Evolutionary conservation across 202 grass and related monocot genomes (phyloP), one percentile per base, ranked within the genome.

Genomic region (Carex sylvatica): DNA sequence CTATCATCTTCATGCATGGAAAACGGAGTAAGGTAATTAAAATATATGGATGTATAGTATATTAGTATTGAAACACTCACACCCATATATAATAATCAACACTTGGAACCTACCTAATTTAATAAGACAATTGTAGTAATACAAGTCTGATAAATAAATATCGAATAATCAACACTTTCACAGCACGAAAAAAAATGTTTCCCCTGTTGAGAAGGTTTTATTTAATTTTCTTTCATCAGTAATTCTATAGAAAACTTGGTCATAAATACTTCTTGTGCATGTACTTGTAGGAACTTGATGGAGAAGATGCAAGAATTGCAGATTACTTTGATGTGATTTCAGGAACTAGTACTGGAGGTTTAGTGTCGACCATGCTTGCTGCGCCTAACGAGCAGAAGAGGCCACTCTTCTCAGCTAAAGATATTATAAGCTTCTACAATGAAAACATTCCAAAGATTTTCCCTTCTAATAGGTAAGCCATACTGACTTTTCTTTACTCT

Each of bases 281-380:
- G 51, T 59, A 59, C 28, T n/a, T 65, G 2, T 75, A 91, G 91
- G 62, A 84, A 68, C 24, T 90, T 1, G 80, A 93, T n/a, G 91
- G 86, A 3, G 42, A 66, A 4, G 84, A 70, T 1, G 81, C 52
- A 7, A 82, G 88, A 80, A 61, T 90, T 12, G 65, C 84, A 5
- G 91, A 90, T 66, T 90, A 90, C 83, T 93, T 90, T 56, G 91
- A 90, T 70, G 86, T 93, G 9, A 59, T 93, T 30, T 82, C 86
- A 15, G 88, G 88, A 76, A 93, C 84, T 6, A 93, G 91, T 68
- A 93, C 86, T 0, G 88, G 88, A n/a, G 91, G 88, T 15, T 83
- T 93, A 26, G 86, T 93, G 0, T 65, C 88, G 6, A 81, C 87
- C 12, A 93, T 93, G 91, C 86, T 93, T 61, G 80, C 84, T 4